Evolutionary conservation across 139 green algal genomes (phyloP).

Genomic region (Chlorella sp.): DNA sequence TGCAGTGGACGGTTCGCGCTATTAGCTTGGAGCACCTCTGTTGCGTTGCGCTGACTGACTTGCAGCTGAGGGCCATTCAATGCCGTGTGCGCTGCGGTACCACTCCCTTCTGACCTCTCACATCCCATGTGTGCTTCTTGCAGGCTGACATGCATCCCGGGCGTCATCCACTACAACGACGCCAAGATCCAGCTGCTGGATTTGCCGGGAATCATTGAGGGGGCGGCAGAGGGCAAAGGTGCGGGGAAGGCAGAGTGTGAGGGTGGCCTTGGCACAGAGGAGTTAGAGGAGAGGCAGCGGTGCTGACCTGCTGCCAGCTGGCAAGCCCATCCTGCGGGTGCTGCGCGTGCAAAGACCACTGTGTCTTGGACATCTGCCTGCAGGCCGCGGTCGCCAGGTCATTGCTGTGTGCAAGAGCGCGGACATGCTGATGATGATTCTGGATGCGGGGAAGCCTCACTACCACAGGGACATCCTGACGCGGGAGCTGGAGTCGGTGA

Average conservation of each 20-base stretch:
- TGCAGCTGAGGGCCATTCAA: too few relatives aligned
- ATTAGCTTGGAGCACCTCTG: too few relatives aligned
- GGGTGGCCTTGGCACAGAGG: background rate
- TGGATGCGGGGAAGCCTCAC: slow-evolving; percentile 97
- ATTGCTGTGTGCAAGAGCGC: slow-evolving; percentile 99
- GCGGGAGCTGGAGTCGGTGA: slow-evolving; percentile 92
- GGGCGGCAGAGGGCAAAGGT: slow-evolving; percentile 77
- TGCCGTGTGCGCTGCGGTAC: background rate
- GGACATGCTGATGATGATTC: slow-evolving; percentile 98
- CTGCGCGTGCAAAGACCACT: too few relatives aligned
- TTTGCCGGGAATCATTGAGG: slow-evolving; percentile 99
- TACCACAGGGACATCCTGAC: slow-evolving; percentile 95
- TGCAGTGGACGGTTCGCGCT: too few relatives aligned
- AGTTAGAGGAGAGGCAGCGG: too few relatives aligned
- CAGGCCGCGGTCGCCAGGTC: slow-evolving; percentile 77
- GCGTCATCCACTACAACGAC: slow-evolving; percentile 99
- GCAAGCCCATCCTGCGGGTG: too few relatives aligned
- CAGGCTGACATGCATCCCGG: slow-evolving; percentile 84
- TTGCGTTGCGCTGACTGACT: too few relatives aligned
- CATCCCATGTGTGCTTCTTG: background rate
- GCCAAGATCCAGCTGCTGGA: slow-evolving; percentile 99
- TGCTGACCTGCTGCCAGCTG: background rate
- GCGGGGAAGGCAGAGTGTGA: background rate
- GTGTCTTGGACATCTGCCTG: too few relatives aligned
- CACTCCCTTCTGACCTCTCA: background rate